Evolutionary conservation across 495 filamentous ascomycete genomes (phyloP).

Genomic region (Aspergillus leporis): DNA sequence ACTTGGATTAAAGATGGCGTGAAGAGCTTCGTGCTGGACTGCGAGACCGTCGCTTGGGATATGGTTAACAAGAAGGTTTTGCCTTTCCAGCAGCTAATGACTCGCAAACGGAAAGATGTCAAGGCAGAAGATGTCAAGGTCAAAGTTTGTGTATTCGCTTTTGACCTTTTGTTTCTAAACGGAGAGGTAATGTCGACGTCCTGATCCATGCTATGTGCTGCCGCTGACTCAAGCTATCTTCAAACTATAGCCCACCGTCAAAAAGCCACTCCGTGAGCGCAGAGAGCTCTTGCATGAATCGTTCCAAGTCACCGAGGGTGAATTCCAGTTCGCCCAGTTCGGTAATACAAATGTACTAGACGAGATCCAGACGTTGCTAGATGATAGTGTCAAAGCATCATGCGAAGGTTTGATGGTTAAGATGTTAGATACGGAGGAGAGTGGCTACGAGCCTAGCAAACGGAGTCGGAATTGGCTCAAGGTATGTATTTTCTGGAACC

Average conservation of each 20-base stretch:
- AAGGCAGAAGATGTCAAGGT: constrained; percentile 96
- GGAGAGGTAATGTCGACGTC: constrained; percentile 61
- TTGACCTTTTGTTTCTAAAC: constrained; percentile 92
- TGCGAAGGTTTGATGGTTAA: constrained; percentile 99
- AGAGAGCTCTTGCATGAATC: constrained; percentile 72
- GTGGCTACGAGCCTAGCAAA: constrained; percentile 92
- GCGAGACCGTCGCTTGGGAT: constrained; percentile 99
- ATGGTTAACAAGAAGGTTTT: constrained; percentile 86
- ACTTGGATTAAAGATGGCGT: constrained; percentile 88
- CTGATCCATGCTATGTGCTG: constrained; percentile 8
- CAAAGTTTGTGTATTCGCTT: constrained; percentile 96
- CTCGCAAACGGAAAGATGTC: constrained; percentile 94
- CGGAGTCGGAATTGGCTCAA: constrained; percentile 98
- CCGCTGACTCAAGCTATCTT: constrained; percentile 1
- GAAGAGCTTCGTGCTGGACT: constrained; percentile 93
- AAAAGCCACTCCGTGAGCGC: constrained; percentile 82
- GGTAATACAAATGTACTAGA: constrained; percentile 89
- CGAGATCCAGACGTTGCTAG: constrained; percentile 87
- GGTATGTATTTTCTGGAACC: constrained; percentile 44
- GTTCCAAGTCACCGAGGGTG: constrained; percentile 77
- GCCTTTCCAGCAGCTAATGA: constrained; percentile 98
- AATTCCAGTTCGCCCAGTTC: constrained; percentile 86
- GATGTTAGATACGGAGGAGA: constrained; percentile 91
- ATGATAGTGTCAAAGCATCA: constrained; percentile 89
- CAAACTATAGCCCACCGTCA: constrained; percentile 63